Evolutionary conservation across 257 asterid genomes (phyloP).

Genomic region (Agastache rugosa): DNA sequence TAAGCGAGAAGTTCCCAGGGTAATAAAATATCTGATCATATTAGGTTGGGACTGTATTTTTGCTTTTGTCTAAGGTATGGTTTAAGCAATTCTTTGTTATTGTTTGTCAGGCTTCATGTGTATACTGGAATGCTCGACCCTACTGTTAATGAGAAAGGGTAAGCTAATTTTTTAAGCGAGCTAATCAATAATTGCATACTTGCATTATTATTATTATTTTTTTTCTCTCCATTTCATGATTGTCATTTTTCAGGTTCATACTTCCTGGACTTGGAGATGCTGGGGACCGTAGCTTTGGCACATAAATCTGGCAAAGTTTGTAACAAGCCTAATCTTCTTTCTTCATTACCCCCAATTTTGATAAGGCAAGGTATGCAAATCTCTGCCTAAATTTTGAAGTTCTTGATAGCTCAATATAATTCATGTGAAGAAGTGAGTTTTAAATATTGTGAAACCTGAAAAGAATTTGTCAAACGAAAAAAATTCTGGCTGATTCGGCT

Average conservation of each 20-base stretch:
- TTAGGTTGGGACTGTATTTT: neutral
- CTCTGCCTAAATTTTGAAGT: slow-evolving; percentile 19
- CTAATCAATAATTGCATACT: slow-evolving; percentile 18
- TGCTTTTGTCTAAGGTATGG: neutral
- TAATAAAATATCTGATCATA: slow-evolving; percentile 38
- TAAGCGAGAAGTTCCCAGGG: slow-evolving; percentile 90
- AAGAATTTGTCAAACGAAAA: no score
- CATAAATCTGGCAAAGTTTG: slow-evolving; percentile 47
- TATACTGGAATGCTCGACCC: slow-evolving; percentile 92
- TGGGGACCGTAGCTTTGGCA: slow-evolving; percentile 94
- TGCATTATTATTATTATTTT: neutral
- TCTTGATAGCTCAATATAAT: neutral
- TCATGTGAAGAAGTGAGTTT: neutral
- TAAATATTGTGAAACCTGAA: no score
- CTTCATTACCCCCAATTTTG: slow-evolving; percentile 34
- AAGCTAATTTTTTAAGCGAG: slow-evolving; percentile 20
- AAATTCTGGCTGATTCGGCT: no score
- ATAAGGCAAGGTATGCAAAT: slow-evolving; percentile 28
- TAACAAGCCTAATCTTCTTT: slow-evolving; percentile 5
- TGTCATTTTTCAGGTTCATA: slow-evolving; percentile 68
- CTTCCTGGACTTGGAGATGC: slow-evolving; percentile 97
- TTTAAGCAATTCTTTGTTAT: slow-evolving; percentile 4
- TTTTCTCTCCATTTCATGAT: neutral
- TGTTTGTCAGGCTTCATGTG: slow-evolving; percentile 79
- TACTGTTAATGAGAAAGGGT: slow-evolving; percentile 84